Evolutionary conservation across 163 green algal genomes (phyloP), one percentile per base, ranked within the genome.

Genomic region (Trebouxiophyceae sp.): DNA sequence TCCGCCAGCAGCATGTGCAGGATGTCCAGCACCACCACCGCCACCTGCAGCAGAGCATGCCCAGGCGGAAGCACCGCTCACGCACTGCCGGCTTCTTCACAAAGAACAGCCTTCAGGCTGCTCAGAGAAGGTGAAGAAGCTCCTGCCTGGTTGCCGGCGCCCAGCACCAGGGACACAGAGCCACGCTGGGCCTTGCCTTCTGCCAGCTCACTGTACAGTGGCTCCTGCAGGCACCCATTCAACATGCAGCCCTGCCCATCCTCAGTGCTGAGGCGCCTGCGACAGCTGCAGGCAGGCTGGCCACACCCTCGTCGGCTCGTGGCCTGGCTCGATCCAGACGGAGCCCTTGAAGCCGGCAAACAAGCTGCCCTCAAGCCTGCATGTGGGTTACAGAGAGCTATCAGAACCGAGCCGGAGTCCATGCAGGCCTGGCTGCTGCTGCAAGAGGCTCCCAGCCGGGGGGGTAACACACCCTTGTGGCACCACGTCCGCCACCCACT

Each of bases 1-100:
- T 87, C 77, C 16, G 66, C 54, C 0, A 95, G n/a, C 45, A 96
- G 72, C 75, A 88, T 88, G 78, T 96, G 84, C 67, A 96, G 71
- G 29, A 94, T 79, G 80, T 96, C 90, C 54, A 86, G 63, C 0
- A 75, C 54, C n/a, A 81, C 75, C 50, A 91, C 84, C 5, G 74
- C 56, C 6, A 86, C 47, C 39, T 50, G 39, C 39, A 50, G 39
- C 12, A 50, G 12, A 50, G 19, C 19, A 50, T 50, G 39, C 39
- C 12, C n/a, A n/a, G n/a, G n/a, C n/a, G n/a, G n/a, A n/a, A n/a
- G n/a, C n/a, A n/a, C n/a, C n/a, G n/a, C n/a, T n/a, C n/a, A n/a
- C n/a, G n/a, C n/a, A 50, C 12, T n/a, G 12, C 39, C 39, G 19
- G 12, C 39, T 50, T 50, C 19, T 50, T 50, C 39, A 50, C 12